Percentiles rank a stretch among this genome's conserved stretches.
Evolutionary conservation across 108 stramenopile genomes (phyloP).

Genomic region (Pseudonitzschia delicatissima): DNA sequence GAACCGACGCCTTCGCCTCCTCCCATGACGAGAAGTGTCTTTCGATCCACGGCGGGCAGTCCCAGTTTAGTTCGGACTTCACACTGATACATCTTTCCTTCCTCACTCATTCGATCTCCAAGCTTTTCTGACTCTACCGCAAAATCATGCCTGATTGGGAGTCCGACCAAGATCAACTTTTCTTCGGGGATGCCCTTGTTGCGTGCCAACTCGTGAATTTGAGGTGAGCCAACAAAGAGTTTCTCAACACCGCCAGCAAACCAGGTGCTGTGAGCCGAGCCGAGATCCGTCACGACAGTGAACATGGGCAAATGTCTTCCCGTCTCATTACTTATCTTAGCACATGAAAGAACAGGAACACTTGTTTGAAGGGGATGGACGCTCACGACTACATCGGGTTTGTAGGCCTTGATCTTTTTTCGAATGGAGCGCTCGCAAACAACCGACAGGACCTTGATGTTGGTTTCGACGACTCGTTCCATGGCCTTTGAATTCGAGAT

Average conservation of each 20-base stretch:
- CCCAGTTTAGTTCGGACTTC: conserved; percentile 42
- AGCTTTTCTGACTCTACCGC: conserved; percentile 62
- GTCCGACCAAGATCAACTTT: conserved; percentile 84
- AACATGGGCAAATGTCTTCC: conserved; percentile 82
- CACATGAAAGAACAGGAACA: conserved; percentile 81
- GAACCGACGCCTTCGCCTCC: conserved; percentile 95
- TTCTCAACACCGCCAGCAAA: conserved; percentile 89
- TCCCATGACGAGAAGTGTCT: conserved; percentile 68
- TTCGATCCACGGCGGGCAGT: conserved; percentile 43
- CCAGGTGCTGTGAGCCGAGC: conserved; percentile 91
- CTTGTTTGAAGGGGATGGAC: conserved; percentile 97
- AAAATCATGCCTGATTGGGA: conserved; percentile 94
- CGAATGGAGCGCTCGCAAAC: conserved; percentile 73
- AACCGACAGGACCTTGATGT: conserved; percentile 74
- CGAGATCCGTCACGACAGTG: conserved; percentile 97
- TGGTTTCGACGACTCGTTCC: conserved; percentile 70
- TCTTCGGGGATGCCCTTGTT: conserved; percentile 71
- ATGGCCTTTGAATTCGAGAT: conserved; percentile 69
- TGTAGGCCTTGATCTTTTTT: conserved; percentile 50
- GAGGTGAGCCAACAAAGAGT: conserved; percentile 86
- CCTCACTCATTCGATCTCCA: conserved; percentile 62
- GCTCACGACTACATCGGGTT: conserved; percentile 91
- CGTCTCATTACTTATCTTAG: conserved; percentile 76
- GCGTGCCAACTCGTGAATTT: conserved; percentile 69
- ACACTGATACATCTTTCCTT: conserved; percentile 56